Base-by-base conservation (phyloP, 2,329 filamentous ascomycete species). In the Alternaria atra region DNA sequence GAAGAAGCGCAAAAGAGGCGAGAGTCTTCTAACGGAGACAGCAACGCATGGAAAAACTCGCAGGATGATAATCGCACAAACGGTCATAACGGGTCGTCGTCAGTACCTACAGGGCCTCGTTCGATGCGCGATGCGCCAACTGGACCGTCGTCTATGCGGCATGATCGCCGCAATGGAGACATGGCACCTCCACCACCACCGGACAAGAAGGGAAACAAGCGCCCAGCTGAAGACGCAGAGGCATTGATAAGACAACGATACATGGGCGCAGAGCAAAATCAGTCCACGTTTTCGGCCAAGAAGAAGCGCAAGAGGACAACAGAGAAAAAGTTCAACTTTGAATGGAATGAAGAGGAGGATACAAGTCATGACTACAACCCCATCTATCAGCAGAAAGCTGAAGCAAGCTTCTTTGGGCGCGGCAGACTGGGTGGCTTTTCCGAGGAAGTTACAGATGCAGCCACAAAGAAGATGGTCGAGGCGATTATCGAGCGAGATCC, bases 261-360 rank as follows among this genome's bases (percentile, higher is more conserved):
- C 75, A 94, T 98, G 86, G 95, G 95, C 3, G 91, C 92, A 1
- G 92, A 97, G 66, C 88, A 91, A 53, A 96, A 95, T 67, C 87
- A 90, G 65, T 94, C 91, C 5, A 97, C 87, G 37, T 97, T 98
- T 75, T 97, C 93, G 0, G 94, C 94, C 1, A 92, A 95, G 82
- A 99, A 98, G 86, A 98, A 98, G 84, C 87, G 94, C 58, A 91
- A 92, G 82, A 87, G 94, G 63, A 97, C 93, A 1, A 95, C 92
- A 1, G 94, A 97, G 74, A 93, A 94, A 80, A 98, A 99, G 78
- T 99, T 99, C 83, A 99, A 97, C 73, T 99, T 99, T 72, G 95
- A 97, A 72, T 99, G 95, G 95, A 96, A 97, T 70, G 87, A 89
- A 1, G 92, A 96, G 63, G 95, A 99, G 75, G 95, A 99, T 78